A percentile compares a stretch with the other conserved stretches of the same genome.
Evolutionary conservation across 305 asterid genomes (phyloP).

Genomic region (Rubia peregrina): DNA sequence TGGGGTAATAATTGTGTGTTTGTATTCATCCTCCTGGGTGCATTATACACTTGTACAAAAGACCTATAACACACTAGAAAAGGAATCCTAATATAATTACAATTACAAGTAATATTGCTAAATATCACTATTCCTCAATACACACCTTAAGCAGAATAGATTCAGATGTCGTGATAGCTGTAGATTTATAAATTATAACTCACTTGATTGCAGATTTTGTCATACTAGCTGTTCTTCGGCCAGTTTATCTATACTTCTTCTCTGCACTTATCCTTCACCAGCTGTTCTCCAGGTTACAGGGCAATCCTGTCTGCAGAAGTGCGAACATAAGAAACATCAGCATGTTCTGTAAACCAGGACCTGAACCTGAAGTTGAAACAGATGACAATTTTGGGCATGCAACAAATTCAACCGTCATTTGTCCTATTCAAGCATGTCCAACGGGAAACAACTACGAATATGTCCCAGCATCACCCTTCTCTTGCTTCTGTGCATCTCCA

Average conservation of each 20-base stretch:
- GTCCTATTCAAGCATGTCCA: conserved; percentile 38
- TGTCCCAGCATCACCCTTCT: conserved; percentile 33
- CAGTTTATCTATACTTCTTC: background rate
- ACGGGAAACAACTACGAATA: conserved; percentile 34
- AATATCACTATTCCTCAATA: no score
- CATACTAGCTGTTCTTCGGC: background rate
- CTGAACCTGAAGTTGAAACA: conserved; percentile 13
- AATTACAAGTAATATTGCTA: no score
- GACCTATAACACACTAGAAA: no score
- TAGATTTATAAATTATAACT: background rate
- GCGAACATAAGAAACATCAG: conserved; percentile 25
- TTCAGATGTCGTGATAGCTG: background rate
- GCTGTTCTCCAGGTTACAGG: conserved; percentile 29
- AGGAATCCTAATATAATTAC: no score
- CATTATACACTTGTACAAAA: no score
- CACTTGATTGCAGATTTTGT: background rate
- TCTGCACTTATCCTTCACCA: conserved; percentile 16
- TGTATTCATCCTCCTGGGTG: no score
- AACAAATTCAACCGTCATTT: conserved; percentile 19
- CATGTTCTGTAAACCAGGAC: conserved; percentile 32
- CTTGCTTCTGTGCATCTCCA: conserved; percentile 52
- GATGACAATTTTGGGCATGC: conserved; percentile 13
- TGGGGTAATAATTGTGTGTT: no score
- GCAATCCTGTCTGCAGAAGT: conserved; percentile 37
- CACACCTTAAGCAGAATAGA: background rate